These are phyloP conservation scores for Tulasnella sp. DNA, from an alignment of 768 basidiomycete species.

Conservation along the genomic window DNA sequence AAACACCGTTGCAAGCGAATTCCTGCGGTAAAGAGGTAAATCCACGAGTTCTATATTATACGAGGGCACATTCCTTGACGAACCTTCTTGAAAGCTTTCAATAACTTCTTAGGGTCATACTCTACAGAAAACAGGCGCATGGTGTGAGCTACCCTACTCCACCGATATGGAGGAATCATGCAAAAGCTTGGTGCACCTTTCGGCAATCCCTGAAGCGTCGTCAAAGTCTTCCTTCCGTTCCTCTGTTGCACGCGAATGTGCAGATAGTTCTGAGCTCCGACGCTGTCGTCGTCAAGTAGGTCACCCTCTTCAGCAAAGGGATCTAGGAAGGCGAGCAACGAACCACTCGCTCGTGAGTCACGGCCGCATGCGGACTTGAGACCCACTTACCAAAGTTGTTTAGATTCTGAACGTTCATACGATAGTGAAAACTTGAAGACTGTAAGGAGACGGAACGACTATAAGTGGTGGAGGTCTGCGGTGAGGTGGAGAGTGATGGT, in stretches of 20 bases:
- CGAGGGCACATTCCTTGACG: constrained; percentile 9
- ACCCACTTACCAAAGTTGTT: constrained; percentile 57
- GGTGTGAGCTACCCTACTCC: neutral
- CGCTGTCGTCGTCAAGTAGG: constrained; percentile 63
- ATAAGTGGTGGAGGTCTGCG: neutral
- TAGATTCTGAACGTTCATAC: constrained; percentile 94
- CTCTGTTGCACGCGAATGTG: constrained; percentile 98
- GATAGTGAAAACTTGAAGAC: constrained; percentile 31
- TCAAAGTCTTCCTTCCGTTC: constrained; percentile 97
- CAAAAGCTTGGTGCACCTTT: constrained; percentile 47
- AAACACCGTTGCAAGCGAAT: constrained; percentile 96
- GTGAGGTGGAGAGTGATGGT: neutral
- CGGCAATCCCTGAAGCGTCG: constrained; percentile 90
- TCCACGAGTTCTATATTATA: neutral
- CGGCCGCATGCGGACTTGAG: constrained; percentile 20
- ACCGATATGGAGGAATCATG: neutral
- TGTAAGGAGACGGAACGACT: no score
- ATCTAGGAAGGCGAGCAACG: constrained; percentile 39
- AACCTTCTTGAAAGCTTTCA: constrained; percentile 99
- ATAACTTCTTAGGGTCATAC: constrained; percentile 94
- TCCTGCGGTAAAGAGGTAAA: constrained; percentile 43
- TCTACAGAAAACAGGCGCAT: constrained; percentile 36
- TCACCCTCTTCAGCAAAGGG: constrained; percentile 94
- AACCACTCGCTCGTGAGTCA: neutral
- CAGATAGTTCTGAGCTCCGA: constrained; percentile 78